phyloP scores from a whole-genome alignment of 2,329 filamentous ascomycete species.

The Epichloe scottii region DNA sequence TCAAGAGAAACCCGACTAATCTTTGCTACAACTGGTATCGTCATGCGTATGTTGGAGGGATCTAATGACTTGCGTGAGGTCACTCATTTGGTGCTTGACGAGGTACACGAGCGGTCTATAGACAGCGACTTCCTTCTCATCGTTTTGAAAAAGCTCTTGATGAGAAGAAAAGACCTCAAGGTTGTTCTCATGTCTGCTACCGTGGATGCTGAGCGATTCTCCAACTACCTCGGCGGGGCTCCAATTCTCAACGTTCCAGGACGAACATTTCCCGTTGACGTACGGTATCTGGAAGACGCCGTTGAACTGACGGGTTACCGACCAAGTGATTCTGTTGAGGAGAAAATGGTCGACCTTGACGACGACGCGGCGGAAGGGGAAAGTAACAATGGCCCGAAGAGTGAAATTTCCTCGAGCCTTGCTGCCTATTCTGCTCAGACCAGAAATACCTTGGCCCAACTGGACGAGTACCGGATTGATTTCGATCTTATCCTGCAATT shows the following conservation, averaged over 20 bases:
- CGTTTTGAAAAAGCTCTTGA: slow-evolving; percentile 72
- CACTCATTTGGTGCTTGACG: slow-evolving; percentile 90
- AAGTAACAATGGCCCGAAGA: slow-evolving; percentile 34
- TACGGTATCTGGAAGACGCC: slow-evolving; percentile 83
- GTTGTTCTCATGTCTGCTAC: slow-evolving; percentile 96
- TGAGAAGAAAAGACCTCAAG: slow-evolving; percentile 68
- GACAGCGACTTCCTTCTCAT: slow-evolving; percentile 95
- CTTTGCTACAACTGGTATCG: slow-evolving; percentile 82
- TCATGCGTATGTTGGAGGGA: slow-evolving; percentile 94
- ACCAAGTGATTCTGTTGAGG: slow-evolving; percentile 29
- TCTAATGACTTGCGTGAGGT: slow-evolving; percentile 78
- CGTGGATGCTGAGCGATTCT: slow-evolving; percentile 85
- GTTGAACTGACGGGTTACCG: slow-evolving; percentile 74
- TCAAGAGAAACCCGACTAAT: slow-evolving; percentile 71
- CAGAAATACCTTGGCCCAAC: slow-evolving; percentile 56
- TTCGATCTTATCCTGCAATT: slow-evolving; percentile 76
- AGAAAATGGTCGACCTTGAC: slow-evolving; percentile 49
- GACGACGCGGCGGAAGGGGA: slow-evolving; percentile 44
- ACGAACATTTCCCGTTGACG: slow-evolving; percentile 82
- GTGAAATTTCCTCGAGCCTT: slow-evolving; percentile 51
- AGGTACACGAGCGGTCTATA: slow-evolving; percentile 92
- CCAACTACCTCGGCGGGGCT: slow-evolving; percentile 71
- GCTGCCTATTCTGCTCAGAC: slow-evolving; percentile 66
- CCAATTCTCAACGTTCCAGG: slow-evolving; percentile 86
- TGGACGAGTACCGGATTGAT: slow-evolving; percentile 87